Conservation (phyloP, 495 filamentous ascomycete species). For the Evansstolkia leycettana region DNA sequence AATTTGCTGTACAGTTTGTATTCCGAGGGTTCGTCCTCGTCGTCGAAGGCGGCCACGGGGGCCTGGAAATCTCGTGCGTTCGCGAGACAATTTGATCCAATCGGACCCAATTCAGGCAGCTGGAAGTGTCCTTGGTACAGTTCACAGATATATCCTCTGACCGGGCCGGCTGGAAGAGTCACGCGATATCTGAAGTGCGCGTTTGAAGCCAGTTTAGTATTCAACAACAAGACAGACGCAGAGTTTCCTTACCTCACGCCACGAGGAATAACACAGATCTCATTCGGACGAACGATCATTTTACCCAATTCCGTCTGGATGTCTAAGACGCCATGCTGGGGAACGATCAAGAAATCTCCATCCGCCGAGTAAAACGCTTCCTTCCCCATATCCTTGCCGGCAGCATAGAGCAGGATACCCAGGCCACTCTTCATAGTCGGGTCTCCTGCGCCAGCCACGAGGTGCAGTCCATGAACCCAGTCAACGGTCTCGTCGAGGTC, state of each 20-base stretch:
- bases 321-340: conserved; percentile 72
- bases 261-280: conserved; percentile 80
- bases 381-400: conserved; percentile 66
- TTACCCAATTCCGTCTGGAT: conserved; percentile 78
- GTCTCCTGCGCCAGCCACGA: conserved; percentile 74
- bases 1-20: conserved; percentile 68
- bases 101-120: conserved; percentile 80
- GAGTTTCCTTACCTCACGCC: conserved; percentile 43
- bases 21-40: conserved; percentile 24
- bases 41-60: conserved; percentile 62
- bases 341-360: conserved; percentile 78
- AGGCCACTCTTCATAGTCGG: conserved; percentile 69
- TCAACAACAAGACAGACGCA: background rate
- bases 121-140: conserved; percentile 75
- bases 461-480: conserved; percentile 66
- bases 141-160: conserved; percentile 77
- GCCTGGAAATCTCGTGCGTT: conserved; percentile 84
- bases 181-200: conserved; percentile 73
- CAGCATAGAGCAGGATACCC: conserved; percentile 73
- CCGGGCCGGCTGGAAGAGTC: conserved; percentile 48
- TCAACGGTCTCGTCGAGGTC: conserved; percentile 61
- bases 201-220: background rate
- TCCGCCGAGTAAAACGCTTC: conserved; percentile 83
- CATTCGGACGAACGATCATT: conserved; percentile 74
- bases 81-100: conserved; percentile 77